Evolutionary conservation across 1,284 basidiomycete species (phyloP), one percentile per base, ranked within the genome.

Genomic region (Prillingera fragicola): DNA sequence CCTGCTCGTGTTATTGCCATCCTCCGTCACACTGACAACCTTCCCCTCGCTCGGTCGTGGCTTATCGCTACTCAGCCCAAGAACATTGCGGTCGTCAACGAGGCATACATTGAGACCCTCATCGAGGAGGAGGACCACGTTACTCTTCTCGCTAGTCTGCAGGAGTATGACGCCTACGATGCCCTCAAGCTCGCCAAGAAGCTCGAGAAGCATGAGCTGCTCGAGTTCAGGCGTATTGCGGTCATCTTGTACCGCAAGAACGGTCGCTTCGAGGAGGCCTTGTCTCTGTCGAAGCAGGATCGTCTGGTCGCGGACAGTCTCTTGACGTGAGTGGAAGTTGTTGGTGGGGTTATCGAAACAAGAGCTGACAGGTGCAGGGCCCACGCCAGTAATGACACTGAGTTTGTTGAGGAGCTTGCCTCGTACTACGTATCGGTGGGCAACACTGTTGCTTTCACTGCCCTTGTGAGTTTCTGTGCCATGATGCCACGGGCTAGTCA

Each of bases 51-150:
- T 68, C 87, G 90, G 48, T 82, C 87, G 33, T 99, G 97, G 74
- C 83, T 99, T 49, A 94, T 97, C 62, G 87, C 90, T 33, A 91
- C 97, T 21, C 94, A 98, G 76, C 85, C 91, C 83, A 79, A 94
- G 63, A 97, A 98, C 71, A 80, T 98, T 38, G 86, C 92, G 61
- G 88, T 91, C 15, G 90, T 99, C 63, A 99, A 98, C 66, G 90
- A 95, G 56, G 92, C 92, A 4, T 96, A 94, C 75, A 95, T 97
- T 65, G 87, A 91, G 60, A 75, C 98, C 25, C 77, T 98, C 43
- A 97, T 98, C 53, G 95, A 99, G 71, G 95, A 99, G 72, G 95
- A 98, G 72, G 94, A 98, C 70, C 91, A 90, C 75, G 90, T 94
- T 71, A 96, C 92, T 1, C 79, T 98, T 8, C 83, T 95, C 12